Evolutionary conservation across 768 basidiomycete genomes (phyloP), one percentile per base, ranked within the genome.

Genomic region (Suillus spraguei): DNA sequence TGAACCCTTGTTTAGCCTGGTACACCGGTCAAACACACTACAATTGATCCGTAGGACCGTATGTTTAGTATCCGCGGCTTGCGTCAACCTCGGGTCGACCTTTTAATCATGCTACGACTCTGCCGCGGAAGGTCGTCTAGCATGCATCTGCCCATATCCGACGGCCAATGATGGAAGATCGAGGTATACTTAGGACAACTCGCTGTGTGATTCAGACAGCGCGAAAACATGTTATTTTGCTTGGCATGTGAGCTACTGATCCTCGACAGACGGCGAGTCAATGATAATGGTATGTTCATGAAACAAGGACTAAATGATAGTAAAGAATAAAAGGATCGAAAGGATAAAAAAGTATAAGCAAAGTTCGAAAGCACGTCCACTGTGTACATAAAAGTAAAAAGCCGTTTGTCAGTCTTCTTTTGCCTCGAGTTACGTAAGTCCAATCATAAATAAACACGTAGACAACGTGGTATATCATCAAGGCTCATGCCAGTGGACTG

Each of bases 311-410:
- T 69, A 70, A 71, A 72, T 62, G 47, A 65, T 64, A 52, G 54
- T 65, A 69, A 74, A 72, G 65, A 60, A 49, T 56, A 42, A 64
- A 65, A 36, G 56, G 56, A 32, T 60, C 33, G 59, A 64, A 56
- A 44, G 53, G 46, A 54, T 50, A 47, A 61, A 47, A 55, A 60
- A 46, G 8, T 36, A 50, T 60, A 53, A 64, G 22, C 28, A 61
- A 24, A 60, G 49, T 50, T 50, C 28, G 49, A 38, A 63, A 56
- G 66, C 53, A 61, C 55, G 65, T 69, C 68, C 62, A 63, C 11
- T 62, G 24, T 64, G 33, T 68, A 71, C 73, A 69, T 68, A 68
- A 66, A 76, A 35, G 53, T 60, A 69, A 41, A 71, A 67, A 74
- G 72, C 70, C 73, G 63, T 64, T 52, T 65, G 68, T 64, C 63